Conservation (phyloP, 2,329 filamentous ascomycete genomes). For the Westerdykella sp. region DNA sequence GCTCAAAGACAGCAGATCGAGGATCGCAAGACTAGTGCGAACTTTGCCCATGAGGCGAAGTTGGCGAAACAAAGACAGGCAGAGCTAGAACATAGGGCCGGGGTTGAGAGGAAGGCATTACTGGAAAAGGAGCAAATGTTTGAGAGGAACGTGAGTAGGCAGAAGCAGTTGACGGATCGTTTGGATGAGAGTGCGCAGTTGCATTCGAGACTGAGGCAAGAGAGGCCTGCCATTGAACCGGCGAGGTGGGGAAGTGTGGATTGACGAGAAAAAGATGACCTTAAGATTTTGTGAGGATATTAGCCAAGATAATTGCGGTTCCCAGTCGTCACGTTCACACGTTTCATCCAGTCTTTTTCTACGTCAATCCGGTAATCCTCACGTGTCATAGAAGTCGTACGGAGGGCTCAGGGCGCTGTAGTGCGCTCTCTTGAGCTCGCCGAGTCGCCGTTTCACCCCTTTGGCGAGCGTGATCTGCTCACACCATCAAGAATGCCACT, state of each 20-base stretch:
- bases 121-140: slow-evolving; percentile 31
- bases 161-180: slow-evolving; percentile 24
- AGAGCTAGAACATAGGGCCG: slow-evolving; percentile 23
- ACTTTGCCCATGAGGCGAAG: slow-evolving; percentile 12
- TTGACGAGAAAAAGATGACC: slow-evolving; percentile 2
- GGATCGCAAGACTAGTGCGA: slow-evolving; percentile 16
- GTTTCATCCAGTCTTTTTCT: too few species aligned
- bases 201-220: slow-evolving; percentile 24
- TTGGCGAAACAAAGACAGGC: slow-evolving; percentile 19
- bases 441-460: too few species aligned
- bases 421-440: too few species aligned
- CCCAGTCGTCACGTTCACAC: too few species aligned
- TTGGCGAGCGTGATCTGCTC: too few species aligned
- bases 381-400: too few species aligned
- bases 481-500: too few species aligned
- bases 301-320: too few species aligned
- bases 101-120: slow-evolving; percentile 21
- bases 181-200: slow-evolving; percentile 28
- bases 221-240: slow-evolving; percentile 25
- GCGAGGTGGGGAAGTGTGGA: slow-evolving; percentile 26
- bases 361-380: too few species aligned
- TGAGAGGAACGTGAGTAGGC: slow-evolving; percentile 28
- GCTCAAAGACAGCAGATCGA: slow-evolving; percentile 16
- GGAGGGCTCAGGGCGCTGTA: too few species aligned
- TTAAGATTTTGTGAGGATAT: background rate